These are phyloP conservation scores for Penicillium manginii DNA, from an alignment of 495 filamentous ascomycete species.

Conservation along the genomic window DNA sequence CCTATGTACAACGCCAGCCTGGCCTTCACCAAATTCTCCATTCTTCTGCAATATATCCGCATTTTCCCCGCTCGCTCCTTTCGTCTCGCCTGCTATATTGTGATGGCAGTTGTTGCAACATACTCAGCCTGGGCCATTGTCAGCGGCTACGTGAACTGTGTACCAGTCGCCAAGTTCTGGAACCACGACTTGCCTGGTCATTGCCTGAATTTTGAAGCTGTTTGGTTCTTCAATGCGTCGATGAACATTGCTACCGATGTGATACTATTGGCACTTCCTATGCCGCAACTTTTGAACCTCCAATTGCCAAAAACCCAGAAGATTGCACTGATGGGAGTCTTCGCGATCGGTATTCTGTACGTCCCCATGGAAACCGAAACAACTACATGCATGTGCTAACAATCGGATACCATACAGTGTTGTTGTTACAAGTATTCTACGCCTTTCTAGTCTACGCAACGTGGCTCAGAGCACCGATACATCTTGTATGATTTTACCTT, in stretches of 20 bases:
- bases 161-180: constrained; percentile 57
- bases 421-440: constrained; percentile 40
- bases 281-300: constrained; percentile 56
- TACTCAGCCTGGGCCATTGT: constrained; percentile 45
- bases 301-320: constrained; percentile 57
- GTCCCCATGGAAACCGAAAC: constrained; percentile 44
- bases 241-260: constrained; percentile 60
- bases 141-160: constrained; percentile 55
- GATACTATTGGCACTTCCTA: constrained; percentile 58
- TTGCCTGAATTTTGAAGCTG: constrained; percentile 53
- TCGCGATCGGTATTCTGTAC: constrained; percentile 57
- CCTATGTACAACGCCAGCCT: constrained; percentile 48
- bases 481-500: constrained; percentile 63
- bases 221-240: constrained; percentile 57
- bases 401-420: constrained; percentile 18
- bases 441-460: constrained; percentile 35
- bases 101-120: constrained; percentile 39
- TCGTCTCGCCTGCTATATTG: constrained; percentile 34
- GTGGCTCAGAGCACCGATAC: constrained; percentile 44
- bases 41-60: constrained; percentile 53
- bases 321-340: constrained; percentile 53
- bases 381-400: neutral
- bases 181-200: constrained; percentile 49
- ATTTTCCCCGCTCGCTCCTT: constrained; percentile 46
- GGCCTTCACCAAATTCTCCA: constrained; percentile 49